These are phyloP conservation scores for Noccaea bulbosa DNA, from an alignment of 345 rosid species.

Conservation along the genomic window DNA sequence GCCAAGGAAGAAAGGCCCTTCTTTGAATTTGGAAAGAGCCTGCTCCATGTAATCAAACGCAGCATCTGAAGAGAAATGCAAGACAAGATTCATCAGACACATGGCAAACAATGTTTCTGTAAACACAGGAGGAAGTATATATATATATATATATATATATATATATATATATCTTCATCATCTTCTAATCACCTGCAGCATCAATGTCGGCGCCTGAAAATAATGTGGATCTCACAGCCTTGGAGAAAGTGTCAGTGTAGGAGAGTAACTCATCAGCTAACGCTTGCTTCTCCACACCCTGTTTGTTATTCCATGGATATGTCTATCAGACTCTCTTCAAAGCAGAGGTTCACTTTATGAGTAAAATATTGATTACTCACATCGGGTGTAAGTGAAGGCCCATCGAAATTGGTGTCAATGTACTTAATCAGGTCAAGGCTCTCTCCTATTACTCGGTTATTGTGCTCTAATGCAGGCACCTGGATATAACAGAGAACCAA, in stretches of 20 bases:
- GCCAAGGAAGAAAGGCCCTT: slow-evolving; percentile 86
- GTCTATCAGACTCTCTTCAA: neutral
- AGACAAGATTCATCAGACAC: slow-evolving; percentile 21
- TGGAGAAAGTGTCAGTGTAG: slow-evolving; percentile 55
- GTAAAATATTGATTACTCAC: slow-evolving; percentile 45
- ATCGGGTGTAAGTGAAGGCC: slow-evolving; percentile 72
- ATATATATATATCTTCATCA: neutral
- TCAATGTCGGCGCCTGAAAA: slow-evolving; percentile 50
- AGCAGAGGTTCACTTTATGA: neutral
- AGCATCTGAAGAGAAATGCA: slow-evolving; percentile 47
- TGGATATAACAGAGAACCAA: slow-evolving; percentile 29
- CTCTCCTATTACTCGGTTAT: slow-evolving; percentile 79
- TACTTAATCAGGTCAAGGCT: slow-evolving; percentile 81
- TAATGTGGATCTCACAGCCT: slow-evolving; percentile 51
- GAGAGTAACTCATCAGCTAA: slow-evolving; percentile 71
- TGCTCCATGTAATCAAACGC: slow-evolving; percentile 75
- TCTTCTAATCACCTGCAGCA: slow-evolving; percentile 48
- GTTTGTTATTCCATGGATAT: neutral
- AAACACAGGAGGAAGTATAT: neutral
- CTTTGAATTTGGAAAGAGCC: slow-evolving; percentile 64
- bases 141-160: no score
- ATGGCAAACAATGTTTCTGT: neutral
- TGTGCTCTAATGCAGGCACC: slow-evolving; percentile 93
- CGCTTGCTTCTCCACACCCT: slow-evolving; percentile 71
- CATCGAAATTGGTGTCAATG: slow-evolving; percentile 76